These are phyloP conservation scores for Chalciporus pseudorubinellus DNA, from an alignment of 768 basidiomycete genomes.

Conservation along the genomic window DNA sequence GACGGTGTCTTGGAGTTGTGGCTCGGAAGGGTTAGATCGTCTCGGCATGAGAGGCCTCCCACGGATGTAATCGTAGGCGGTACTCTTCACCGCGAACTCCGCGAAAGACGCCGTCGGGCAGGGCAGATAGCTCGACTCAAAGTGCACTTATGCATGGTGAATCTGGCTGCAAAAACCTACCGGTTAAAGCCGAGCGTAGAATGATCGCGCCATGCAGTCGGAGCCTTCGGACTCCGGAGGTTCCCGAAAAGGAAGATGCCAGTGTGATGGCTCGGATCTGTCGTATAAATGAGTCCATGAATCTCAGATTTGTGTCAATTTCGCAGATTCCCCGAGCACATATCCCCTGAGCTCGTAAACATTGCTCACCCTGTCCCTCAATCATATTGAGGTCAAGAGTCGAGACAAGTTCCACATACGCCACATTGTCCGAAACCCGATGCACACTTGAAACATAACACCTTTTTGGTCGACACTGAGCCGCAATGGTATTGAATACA, in stretches of 20 bases:
- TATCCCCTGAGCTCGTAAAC: constrained; percentile 23
- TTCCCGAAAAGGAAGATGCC: constrained; percentile 23
- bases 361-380: constrained; percentile 6
- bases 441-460: no score
- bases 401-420: background rate
- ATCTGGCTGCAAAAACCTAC: constrained; percentile 2
- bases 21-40: constrained; percentile 28
- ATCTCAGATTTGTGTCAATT: constrained; percentile 31
- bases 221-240: constrained; percentile 20
- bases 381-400: constrained; percentile 1
- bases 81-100: constrained; percentile 10
- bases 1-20: constrained; percentile 27
- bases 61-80: constrained; percentile 20
- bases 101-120: constrained; percentile 20
- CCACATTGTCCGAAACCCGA: background rate
- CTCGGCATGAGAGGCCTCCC: constrained; percentile 29
- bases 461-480: no score
- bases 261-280: constrained; percentile 14
- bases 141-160: background rate
- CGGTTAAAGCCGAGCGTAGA: constrained; percentile 18
- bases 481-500: no score
- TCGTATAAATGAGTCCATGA: constrained; percentile 18
- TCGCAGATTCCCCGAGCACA: constrained; percentile 8
- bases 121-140: background rate
- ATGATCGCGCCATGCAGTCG: constrained; percentile 18